Evolutionary conservation across 257 asterid genomes (phyloP), one percentile per base, ranked within the genome.

Genomic region (Penstemon barbatus): DNA sequence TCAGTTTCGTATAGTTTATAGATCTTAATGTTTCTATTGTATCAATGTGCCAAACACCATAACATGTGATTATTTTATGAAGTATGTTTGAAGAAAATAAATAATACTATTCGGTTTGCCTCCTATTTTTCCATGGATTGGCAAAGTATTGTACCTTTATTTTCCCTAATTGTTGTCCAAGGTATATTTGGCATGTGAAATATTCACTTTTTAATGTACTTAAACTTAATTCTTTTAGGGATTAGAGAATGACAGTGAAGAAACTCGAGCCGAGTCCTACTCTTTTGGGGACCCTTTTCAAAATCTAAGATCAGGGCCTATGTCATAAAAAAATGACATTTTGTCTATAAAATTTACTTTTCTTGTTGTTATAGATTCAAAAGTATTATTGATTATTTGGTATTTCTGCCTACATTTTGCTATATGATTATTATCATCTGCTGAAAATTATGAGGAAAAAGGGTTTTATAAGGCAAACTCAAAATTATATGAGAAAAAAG

Each of bases 31-130:
- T 38, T 53, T 57, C 54, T 51, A 59, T 61, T 15, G n/a, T 18
- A 18, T 56, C 18, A 25, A 25, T 25, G 33, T 25, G 33, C 33
- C 2, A 25, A 25, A 15, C 63, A 66, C 42, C 3, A 18, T 65
- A 50, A 6, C 48, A 19, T 50, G 50, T 8, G 19, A 13, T 44
- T 65, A 70, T 64, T 42, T 56, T 51, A 44, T 15, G 37, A 73
- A 66, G 19, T 53, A 18, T 54, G 64, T 63, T 67, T 42, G 37
- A 41, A 44, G 75, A 63, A 71, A 57, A 66, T 15, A 8, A 55
- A 41, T 50, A 60, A 59, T 25, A 25, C 33, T 25, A 15, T 54
- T 40, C 3, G 18, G 61, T 62, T 65, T 25, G 10, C 56, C 68
- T 57, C 13, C 44, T 55, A 7, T 8, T 44, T 44, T 55, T 52